Evolutionary conservation across 2,329 filamentous ascomycete species (phyloP).

Genomic region (Aureobasidium sp.): DNA sequence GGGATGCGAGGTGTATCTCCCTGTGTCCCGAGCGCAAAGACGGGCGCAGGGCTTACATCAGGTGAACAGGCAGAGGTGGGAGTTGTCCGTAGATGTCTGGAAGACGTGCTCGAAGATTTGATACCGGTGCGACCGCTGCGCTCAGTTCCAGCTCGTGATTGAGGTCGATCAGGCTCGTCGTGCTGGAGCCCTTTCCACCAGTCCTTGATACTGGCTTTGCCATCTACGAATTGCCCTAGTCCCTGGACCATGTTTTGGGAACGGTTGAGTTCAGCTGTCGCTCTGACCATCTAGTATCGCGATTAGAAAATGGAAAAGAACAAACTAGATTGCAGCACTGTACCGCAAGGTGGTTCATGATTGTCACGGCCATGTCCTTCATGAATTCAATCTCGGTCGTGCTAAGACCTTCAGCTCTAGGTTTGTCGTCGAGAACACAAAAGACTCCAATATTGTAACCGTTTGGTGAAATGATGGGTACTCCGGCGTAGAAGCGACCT

Average conservation of each 20-base stretch:
- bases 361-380: slow-evolving; percentile 23
- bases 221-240: slow-evolving; percentile 21
- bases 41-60: not conserved
- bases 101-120: not conserved
- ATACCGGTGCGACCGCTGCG: not conserved
- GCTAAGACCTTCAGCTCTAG: slow-evolving; percentile 20
- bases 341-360: slow-evolving; percentile 27
- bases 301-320: not conserved
- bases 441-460: slow-evolving; percentile 30
- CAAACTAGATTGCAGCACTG: too few relatives aligned
- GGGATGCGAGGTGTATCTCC: not conserved
- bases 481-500: slow-evolving; percentile 28
- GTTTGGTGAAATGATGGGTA: slow-evolving; percentile 27
- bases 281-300: slow-evolving; percentile 23
- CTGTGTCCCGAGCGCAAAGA: not conserved
- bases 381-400: slow-evolving; percentile 22
- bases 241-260: slow-evolving; percentile 21
- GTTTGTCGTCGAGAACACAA: slow-evolving; percentile 27
- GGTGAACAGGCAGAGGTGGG: not conserved
- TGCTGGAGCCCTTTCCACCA: slow-evolving; percentile 7
- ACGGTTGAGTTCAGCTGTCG: slow-evolving; percentile 26
- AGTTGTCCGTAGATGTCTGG: not conserved
- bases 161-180: not conserved
- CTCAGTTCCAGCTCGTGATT: not conserved
- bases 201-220: slow-evolving; percentile 10